Evolutionary conservation across 2,329 filamentous ascomycete genomes (phyloP), one percentile per base, ranked within the genome.

Genomic region (Alternaria rosae): DNA sequence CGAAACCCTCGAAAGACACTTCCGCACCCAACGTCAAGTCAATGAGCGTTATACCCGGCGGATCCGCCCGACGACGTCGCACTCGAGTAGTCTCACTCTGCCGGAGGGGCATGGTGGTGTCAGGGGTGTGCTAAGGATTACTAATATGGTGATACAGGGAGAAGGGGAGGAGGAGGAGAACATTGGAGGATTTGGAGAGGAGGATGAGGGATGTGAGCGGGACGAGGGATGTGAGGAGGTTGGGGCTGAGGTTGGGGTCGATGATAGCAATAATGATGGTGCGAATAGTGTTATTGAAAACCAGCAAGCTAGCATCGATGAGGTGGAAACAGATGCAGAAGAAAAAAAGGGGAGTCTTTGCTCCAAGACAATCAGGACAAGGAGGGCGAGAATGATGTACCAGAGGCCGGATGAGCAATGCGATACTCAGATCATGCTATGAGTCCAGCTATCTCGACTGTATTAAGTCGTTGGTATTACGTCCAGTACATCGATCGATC

Each of bases 81-180:
- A 60, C 9, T 32, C 44, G 5, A 60, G 57, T n/a, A 42, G 26
- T 17, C 35, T 21, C 11, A 60, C 57, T 5, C 12, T 60, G 25
- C 57, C 57, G 2, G 52, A 48, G 7, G 20, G 26, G 8, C 59
- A 58, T 25, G n/a, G 25, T 26, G 23, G 15, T n/a, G 21, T 23
- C 9, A 35, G 30, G 15, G 28, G 20, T 48, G 21, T 32, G 11
- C 42, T 32, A 1, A 6, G 28, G 9, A 15, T 43, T 30, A 9
- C 11, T 4, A 54, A 17, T 1, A 11, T 11, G 9, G 15, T 54
- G 12, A 17, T 21, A 6, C 38, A 54, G 15, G 26, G 26, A 6
- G 26, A 25, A n/a, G 43, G 13, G 42, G 25, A n/a, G 8, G 25
- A 21, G 15, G 51, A 28, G n/a, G n/a, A n/a, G n/a, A n/a, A n/a